Conservation (phyloP, 139 green algal species). For the Pseudopediastrum boryanum region DNA sequence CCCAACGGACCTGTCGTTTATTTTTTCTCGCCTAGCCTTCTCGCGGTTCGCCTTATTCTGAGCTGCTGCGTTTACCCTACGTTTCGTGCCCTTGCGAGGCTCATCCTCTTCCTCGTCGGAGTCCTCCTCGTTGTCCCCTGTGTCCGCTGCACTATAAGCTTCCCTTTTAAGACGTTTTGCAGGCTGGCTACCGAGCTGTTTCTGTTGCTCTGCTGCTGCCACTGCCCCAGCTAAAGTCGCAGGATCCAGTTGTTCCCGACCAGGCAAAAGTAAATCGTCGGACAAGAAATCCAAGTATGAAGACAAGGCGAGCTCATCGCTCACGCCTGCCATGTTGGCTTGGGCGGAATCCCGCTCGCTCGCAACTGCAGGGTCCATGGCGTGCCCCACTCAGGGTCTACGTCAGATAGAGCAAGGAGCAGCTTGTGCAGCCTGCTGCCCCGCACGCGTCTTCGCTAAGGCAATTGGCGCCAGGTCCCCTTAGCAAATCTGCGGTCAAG, state of each 20-base stretch:
- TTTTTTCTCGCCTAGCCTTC: conserved; percentile 71
- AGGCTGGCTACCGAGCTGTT: not conserved
- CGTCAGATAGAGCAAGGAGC: too few species aligned
- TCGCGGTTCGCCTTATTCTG: conserved; percentile 74
- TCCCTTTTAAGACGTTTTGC: conserved; percentile 21
- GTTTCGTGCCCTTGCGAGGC: conserved; percentile 74
- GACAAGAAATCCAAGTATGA: conserved; percentile 37
- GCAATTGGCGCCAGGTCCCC: too few species aligned
- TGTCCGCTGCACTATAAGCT: conserved; percentile 50
- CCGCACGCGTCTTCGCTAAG: too few species aligned
- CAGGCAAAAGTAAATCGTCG: conserved; percentile 12
- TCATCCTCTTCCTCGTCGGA: conserved; percentile 34
- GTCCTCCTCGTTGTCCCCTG: conserved; percentile 26
- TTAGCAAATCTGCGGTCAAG: too few species aligned
- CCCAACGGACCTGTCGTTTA: conserved; percentile 70
- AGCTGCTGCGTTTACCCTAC: conserved; percentile 36
- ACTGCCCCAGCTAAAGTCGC: conserved; percentile 26
- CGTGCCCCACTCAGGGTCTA: too few species aligned
- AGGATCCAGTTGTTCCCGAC: conserved; percentile 17
- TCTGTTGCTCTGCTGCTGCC: not conserved
- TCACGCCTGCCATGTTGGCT: too few species aligned
- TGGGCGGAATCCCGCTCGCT: too few species aligned
- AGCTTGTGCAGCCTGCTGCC: too few species aligned
- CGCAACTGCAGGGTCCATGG: too few species aligned
- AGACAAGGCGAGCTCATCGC: too few species aligned